Evolutionary conservation across 139 green algal species (phyloP).

Genomic region (Chlorella sorokiniana): DNA sequence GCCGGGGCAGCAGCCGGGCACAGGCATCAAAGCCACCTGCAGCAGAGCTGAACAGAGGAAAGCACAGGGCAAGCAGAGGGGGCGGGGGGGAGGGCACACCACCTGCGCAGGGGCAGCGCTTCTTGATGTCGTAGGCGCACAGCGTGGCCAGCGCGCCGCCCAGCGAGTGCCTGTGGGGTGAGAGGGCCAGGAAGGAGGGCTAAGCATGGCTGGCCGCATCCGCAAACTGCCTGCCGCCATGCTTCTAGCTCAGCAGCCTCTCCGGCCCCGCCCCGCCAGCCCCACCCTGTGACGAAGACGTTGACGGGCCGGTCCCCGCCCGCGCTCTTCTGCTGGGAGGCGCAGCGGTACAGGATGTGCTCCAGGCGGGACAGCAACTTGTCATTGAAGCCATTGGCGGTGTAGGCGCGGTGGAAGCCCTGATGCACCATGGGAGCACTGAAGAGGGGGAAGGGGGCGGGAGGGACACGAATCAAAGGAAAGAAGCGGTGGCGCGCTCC

Average conservation of each 20-base stretch:
- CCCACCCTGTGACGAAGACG: slow-evolving; percentile 31
- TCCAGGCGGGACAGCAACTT: slow-evolving; percentile 24
- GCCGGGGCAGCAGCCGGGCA: background rate
- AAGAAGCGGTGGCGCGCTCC: background rate
- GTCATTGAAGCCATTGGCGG: slow-evolving; percentile 34
- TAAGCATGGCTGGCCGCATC: background rate
- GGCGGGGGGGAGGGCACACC: background rate
- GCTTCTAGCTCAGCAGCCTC: background rate
- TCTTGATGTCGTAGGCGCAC: slow-evolving; percentile 46
- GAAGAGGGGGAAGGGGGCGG: background rate
- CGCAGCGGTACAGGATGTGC: slow-evolving; percentile 35
- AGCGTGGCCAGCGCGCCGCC: slow-evolving; percentile 57
- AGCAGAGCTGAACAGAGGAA: background rate
- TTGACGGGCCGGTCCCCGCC: slow-evolving; percentile 4
- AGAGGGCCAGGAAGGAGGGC: background rate
- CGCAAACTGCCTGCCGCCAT: background rate
- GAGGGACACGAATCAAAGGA: background rate
- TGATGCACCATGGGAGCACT: slow-evolving; percentile 31
- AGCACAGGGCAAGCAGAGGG: background rate
- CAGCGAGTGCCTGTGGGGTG: slow-evolving; percentile 49
- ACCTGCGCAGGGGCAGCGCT: slow-evolving; percentile 7
- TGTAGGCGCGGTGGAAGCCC: slow-evolving; percentile 32
- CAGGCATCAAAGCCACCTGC: background rate
- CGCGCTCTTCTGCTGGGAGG: slow-evolving; percentile 1
- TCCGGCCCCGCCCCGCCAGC: background rate